These are phyloP conservation scores for Aspergillus baeticus DNA, from an alignment of 495 filamentous ascomycete genomes.

Conservation along the genomic window DNA sequence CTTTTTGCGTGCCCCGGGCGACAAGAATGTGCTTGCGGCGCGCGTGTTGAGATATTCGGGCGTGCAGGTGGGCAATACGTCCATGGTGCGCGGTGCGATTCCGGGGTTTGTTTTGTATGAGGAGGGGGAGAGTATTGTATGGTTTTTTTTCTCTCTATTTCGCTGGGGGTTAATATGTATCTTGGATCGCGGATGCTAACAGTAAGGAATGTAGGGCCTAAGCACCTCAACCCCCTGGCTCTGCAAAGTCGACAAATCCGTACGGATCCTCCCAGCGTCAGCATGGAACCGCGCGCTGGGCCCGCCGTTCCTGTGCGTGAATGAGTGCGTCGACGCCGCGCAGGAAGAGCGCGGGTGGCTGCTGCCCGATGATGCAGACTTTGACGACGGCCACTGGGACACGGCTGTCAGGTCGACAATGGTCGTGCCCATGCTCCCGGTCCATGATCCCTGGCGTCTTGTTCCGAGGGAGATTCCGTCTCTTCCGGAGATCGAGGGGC, in stretches of 20 bases:
- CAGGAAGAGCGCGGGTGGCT: slow-evolving; percentile 16
- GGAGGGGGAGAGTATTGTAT: neutral
- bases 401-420: slow-evolving; percentile 13
- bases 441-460: slow-evolving; percentile 22
- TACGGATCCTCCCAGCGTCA: slow-evolving; percentile 13
- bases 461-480: slow-evolving; percentile 19
- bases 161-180: neutral
- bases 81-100: slow-evolving; percentile 19
- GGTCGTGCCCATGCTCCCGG: slow-evolving; percentile 25
- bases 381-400: slow-evolving; percentile 16
- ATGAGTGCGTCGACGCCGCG: slow-evolving; percentile 19
- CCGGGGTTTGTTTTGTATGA: slow-evolving; percentile 24
- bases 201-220: no score
- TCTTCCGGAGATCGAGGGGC: slow-evolving; percentile 13
- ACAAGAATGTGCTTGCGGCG: slow-evolving; percentile 21
- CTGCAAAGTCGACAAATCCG: slow-evolving; percentile 17
- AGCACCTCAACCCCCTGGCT: slow-evolving; percentile 11
- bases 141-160: neutral
- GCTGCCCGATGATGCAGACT: slow-evolving; percentile 3
- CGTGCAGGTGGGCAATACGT: slow-evolving; percentile 18
- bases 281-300: slow-evolving; percentile 29
- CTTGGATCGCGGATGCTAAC: slow-evolving; percentile 10
- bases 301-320: slow-evolving; percentile 24
- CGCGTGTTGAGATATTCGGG: slow-evolving; percentile 26
- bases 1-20: slow-evolving; percentile 10